Percentiles rank a stretch among this genome's conserved stretches.
These are phyloP conservation scores for Lachnellula arida DNA, from an alignment of 2,329 filamentous ascomycete species.

Conservation along the genomic window DNA sequence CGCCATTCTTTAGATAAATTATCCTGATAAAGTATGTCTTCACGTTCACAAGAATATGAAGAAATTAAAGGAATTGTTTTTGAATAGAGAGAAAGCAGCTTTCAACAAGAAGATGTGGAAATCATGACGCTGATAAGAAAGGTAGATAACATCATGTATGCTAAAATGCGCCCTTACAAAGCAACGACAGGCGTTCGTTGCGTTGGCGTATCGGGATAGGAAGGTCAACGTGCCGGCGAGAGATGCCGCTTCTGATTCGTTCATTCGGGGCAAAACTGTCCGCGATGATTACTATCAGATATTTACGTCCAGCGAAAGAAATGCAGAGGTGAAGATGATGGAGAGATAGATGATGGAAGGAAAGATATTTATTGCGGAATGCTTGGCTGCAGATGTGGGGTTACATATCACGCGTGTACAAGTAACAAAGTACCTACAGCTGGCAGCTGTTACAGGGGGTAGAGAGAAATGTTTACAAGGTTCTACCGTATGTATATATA, in stretches of 20 bases:
- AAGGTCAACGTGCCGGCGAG: background rate
- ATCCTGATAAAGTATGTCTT: no score
- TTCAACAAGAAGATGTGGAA: no score
- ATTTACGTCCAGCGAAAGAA: background rate
- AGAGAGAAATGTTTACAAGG: no score
- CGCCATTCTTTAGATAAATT: constrained; percentile 10
- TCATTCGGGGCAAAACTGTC: background rate
- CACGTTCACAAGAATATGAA: background rate
- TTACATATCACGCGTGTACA: no score
- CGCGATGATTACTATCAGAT: background rate
- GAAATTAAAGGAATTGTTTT: background rate
- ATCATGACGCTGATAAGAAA: background rate
- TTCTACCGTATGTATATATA: no score
- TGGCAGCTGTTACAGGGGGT: no score
- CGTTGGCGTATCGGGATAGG: background rate
- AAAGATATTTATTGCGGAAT: no score
- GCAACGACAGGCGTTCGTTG: background rate
- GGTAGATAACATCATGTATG: background rate
- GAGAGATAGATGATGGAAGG: background rate
- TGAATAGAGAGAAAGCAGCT: background rate
- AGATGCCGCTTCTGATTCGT: background rate
- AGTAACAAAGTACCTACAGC: no score
- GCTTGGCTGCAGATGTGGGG: no score
- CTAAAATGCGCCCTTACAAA: background rate
- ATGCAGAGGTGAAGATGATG: background rate